Evolutionary conservation across 129 eudicot genomes (phyloP).

Genomic region (Saposhnikovia divaricata): DNA sequence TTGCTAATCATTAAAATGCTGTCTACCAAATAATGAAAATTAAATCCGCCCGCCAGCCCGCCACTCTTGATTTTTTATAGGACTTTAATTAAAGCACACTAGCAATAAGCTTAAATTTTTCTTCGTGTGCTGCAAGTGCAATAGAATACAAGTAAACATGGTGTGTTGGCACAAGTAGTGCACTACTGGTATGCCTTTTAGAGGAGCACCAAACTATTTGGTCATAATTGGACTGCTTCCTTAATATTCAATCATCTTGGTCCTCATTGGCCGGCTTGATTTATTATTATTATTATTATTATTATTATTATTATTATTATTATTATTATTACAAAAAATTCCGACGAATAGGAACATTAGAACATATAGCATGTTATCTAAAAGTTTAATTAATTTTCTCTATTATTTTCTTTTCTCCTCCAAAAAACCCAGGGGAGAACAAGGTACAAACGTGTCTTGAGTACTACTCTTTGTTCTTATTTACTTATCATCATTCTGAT

Average conservation of each 20-base stretch:
- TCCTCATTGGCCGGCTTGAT: neutral
- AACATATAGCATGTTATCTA: no score
- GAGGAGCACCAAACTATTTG: neutral
- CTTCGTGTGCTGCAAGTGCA: neutral
- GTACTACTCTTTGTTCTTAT: no score
- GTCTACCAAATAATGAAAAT: neutral
- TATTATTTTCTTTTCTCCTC: no score
- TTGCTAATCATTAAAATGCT: neutral
- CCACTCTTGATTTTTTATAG: neutral
- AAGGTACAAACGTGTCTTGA: no score
- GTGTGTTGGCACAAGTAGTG: neutral
- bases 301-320: neutral
- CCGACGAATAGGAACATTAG: no score
- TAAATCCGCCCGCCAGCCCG: constrained; percentile 2
- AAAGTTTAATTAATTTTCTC: no score
- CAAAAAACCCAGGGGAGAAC: no score
- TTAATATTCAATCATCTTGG: neutral
- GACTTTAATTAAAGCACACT: neutral
- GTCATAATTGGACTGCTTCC: neutral
- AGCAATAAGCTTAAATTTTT: neutral
- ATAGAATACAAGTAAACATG: neutral
- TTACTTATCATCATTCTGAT: no score
- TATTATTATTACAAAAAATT: no score
- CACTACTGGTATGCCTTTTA: neutral
- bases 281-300: neutral